phyloP scores from a whole-genome alignment of 768 basidiomycete genomes.

The Rhizopogon vinicolor region DNA sequence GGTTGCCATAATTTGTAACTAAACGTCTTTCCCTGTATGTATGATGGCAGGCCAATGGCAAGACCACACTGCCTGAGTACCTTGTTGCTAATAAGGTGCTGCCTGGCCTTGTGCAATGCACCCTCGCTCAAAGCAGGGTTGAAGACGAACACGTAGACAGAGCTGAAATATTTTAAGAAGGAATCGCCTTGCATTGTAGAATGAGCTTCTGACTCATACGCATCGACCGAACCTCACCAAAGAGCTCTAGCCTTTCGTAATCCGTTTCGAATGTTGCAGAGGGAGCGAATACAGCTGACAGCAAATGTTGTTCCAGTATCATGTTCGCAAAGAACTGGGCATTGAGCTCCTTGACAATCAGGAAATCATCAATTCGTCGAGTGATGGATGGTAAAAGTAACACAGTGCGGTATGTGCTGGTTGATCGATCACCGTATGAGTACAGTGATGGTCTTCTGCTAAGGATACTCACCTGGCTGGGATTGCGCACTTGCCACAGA shows the following conservation, averaged over 20 bases:
- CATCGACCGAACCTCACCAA: conserved; percentile 47
- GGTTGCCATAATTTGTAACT: conserved; percentile 64
- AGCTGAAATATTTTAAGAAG: conserved; percentile 75
- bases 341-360: conserved; percentile 79
- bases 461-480: conserved; percentile 55
- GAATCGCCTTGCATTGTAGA: conserved; percentile 56
- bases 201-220: neutral
- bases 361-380: conserved; percentile 64
- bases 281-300: conserved; percentile 65
- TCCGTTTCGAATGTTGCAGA: conserved; percentile 66
- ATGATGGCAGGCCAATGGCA: conserved; percentile 59
- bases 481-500: conserved; percentile 66
- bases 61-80: conserved; percentile 52
- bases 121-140: conserved; percentile 64
- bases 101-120: conserved; percentile 59
- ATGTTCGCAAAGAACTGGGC: conserved; percentile 56
- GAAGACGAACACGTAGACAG: conserved; percentile 69
- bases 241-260: conserved; percentile 81
- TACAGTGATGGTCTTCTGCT: neutral
- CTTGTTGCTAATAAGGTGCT: conserved; percentile 72
- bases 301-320: conserved; percentile 58
- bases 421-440: conserved; percentile 6
- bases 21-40: conserved; percentile 71
- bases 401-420: conserved; percentile 63
- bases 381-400: conserved; percentile 72